Evolutionary conservation across 495 filamentous ascomycete species (phyloP).

Genomic region (Neurospora sp.): DNA sequence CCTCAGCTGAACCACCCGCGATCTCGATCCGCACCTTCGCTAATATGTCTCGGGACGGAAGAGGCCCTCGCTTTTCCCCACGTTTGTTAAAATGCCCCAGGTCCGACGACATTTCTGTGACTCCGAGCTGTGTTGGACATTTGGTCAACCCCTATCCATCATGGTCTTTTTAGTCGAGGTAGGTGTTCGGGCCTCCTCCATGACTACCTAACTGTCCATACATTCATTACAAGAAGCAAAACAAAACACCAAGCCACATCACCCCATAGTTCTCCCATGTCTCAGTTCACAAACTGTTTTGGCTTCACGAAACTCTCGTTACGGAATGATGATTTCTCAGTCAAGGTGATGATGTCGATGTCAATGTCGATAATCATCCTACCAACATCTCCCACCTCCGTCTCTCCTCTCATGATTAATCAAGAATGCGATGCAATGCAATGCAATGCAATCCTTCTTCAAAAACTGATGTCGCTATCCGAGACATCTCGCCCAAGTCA

Average conservation of each 20-base stretch:
- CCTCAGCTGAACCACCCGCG: not conserved
- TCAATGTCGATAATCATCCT: not conserved
- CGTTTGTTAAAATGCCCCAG: not conserved
- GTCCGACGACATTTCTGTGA: not conserved
- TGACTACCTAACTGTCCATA: too few relatives aligned
- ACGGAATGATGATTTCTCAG: not conserved
- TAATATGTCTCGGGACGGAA: not conserved
- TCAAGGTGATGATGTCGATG: not conserved
- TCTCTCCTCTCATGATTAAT: not conserved
- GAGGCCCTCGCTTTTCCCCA: not conserved
- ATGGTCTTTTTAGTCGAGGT: not conserved
- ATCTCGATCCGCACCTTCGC: not conserved
- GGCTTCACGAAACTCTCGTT: not conserved
- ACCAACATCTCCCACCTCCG: not conserved
- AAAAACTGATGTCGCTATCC: not conserved
- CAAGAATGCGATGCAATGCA: not conserved
- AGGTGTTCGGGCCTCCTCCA: too few relatives aligned
- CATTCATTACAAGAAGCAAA: too few relatives aligned
- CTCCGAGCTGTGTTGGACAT: not conserved
- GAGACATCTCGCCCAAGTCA: not conserved
- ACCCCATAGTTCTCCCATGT: not conserved
- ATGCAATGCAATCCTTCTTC: not conserved
- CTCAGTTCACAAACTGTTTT: not conserved
- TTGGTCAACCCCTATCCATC: not conserved
- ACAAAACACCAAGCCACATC: too few relatives aligned